Conservation (phyloP, 2,329 filamentous ascomycete genomes). For the Pseudogymnoascus sp. region DNA sequence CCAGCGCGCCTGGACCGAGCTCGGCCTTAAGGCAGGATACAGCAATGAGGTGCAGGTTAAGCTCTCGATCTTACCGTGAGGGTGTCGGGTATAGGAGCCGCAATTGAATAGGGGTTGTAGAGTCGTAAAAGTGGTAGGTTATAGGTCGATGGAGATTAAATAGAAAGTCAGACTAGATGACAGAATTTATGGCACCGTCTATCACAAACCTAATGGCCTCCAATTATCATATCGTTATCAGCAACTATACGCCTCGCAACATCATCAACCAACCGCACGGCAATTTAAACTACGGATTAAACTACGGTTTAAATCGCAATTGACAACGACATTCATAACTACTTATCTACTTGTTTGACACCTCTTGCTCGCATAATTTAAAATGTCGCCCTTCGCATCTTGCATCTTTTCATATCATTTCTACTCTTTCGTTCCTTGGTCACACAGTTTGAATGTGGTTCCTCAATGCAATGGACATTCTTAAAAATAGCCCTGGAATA, state of each 20-base stretch:
- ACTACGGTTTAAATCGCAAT: too few species aligned
- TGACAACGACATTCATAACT: too few species aligned
- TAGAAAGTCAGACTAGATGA: background rate
- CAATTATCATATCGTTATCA: too few species aligned
- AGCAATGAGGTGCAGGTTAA: constrained; percentile 70
- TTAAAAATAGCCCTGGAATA: background rate
- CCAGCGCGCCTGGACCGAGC: constrained; percentile 68
- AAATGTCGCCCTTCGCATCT: background rate
- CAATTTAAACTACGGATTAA: too few species aligned
- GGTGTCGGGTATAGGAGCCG: background rate
- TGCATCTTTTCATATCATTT: background rate
- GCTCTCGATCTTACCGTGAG: constrained; percentile 17
- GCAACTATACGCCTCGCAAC: too few species aligned
- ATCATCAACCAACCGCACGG: too few species aligned
- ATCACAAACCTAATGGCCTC: background rate
- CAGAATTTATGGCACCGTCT: background rate
- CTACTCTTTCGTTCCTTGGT: background rate
- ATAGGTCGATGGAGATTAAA: background rate
- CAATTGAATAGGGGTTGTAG: background rate
- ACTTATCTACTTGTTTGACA: too few species aligned
- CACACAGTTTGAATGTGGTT: background rate
- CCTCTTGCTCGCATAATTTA: too few species aligned
- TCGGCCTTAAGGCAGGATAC: constrained; percentile 65
- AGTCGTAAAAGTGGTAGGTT: background rate
- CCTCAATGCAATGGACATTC: background rate